Conservation (phyloP, 2,329 filamentous ascomycete species). For the Aspergillus brasiliensis region DNA sequence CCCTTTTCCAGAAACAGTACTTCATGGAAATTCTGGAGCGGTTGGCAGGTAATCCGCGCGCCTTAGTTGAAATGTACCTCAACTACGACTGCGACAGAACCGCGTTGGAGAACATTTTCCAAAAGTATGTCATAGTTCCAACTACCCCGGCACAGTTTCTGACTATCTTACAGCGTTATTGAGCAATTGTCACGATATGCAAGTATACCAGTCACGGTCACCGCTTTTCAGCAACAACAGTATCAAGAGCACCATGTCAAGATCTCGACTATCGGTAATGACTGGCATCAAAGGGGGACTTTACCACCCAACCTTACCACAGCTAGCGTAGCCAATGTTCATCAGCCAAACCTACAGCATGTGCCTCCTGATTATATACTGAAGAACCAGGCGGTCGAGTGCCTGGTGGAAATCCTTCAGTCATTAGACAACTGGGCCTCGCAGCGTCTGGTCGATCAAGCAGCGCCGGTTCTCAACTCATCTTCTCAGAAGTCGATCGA, state of each 20-base stretch:
- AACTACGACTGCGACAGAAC: conserved; percentile 98
- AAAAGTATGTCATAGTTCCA: conserved; percentile 52
- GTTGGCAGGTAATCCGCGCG: conserved; percentile 80
- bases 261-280: conserved; percentile 59
- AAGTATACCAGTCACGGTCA: conserved; percentile 74
- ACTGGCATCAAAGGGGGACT: conserved; percentile 86
- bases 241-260: conserved; percentile 78
- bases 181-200: conserved; percentile 90
- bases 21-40: conserved; percentile 85
- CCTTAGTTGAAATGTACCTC: conserved; percentile 90
- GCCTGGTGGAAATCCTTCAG: conserved; percentile 81
- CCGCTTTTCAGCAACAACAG: conserved; percentile 75
- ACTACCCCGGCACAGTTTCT: not conserved
- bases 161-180: conserved; percentile 63
- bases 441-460: conserved; percentile 61
- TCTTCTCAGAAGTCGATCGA: conserved; percentile 58
- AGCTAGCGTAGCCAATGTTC: conserved; percentile 64
- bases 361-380: conserved; percentile 87
- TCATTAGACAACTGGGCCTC: conserved; percentile 93
- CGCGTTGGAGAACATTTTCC: conserved; percentile 93
- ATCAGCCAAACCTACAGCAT: conserved; percentile 56
- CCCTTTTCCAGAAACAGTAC: conserved; percentile 86
- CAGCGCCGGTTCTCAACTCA: conserved; percentile 51
- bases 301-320: conserved; percentile 85
- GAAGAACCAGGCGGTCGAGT: conserved; percentile 86